Conservation (phyloP, 108 stramenopile genomes). For the Nitzschia sp. region DNA sequence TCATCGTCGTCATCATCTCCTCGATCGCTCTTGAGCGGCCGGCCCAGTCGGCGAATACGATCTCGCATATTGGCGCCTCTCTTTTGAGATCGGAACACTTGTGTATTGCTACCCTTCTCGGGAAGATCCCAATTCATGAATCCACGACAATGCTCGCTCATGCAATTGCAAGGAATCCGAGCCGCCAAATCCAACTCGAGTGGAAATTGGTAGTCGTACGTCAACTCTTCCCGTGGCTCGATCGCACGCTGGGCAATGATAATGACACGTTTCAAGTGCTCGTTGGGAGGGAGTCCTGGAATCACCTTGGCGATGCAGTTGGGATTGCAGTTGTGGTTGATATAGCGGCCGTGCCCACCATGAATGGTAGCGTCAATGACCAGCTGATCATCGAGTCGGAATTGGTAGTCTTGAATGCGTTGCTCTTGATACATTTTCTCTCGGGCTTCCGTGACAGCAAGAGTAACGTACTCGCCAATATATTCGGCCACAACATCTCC, state of each 20-base stretch:
- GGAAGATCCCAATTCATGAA: slow-evolving; percentile 91
- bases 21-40: slow-evolving; percentile 46
- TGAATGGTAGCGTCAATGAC: slow-evolving; percentile 94
- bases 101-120: slow-evolving; percentile 60
- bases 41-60: slow-evolving; percentile 54
- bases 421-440: slow-evolving; percentile 84
- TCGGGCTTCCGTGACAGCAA: slow-evolving; percentile 81
- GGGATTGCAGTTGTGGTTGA: slow-evolving; percentile 97
- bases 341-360: slow-evolving; percentile 91
- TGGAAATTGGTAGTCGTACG: slow-evolving; percentile 97
- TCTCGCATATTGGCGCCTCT: slow-evolving; percentile 61
- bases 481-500: slow-evolving; percentile 95
- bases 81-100: slow-evolving; percentile 43
- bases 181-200: slow-evolving; percentile 68
- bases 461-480: slow-evolving; percentile 90
- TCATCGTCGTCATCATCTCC: background rate
- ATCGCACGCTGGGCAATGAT: slow-evolving; percentile 90
- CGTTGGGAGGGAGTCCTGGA: slow-evolving; percentile 50
- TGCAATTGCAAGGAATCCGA: slow-evolving; percentile 81
- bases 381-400: slow-evolving; percentile 82
- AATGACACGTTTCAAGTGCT: slow-evolving; percentile 79
- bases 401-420: slow-evolving; percentile 93
- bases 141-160: slow-evolving; percentile 66
- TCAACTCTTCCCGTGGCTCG: slow-evolving; percentile 89
- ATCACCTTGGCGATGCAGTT: slow-evolving; percentile 91